Evolutionary conservation across 2,329 filamentous ascomycete species (phyloP).

Genomic region (Botryotinia calthae): DNA sequence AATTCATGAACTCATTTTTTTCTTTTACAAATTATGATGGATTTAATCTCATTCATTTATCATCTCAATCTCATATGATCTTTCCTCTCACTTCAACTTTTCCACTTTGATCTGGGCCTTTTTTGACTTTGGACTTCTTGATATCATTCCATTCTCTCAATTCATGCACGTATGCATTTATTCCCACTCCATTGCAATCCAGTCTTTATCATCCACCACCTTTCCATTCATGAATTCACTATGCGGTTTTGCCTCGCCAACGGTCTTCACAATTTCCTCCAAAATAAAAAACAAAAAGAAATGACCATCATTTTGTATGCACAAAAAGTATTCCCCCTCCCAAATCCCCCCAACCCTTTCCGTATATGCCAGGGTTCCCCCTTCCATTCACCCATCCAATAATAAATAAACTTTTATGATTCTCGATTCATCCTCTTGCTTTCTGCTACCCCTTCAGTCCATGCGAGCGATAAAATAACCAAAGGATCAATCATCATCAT

Average conservation of each 20-base stretch:
- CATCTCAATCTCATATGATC: slow-evolving; percentile 12
- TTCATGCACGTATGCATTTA: not conserved
- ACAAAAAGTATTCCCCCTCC: slow-evolving; percentile 5
- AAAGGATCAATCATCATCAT: slow-evolving; percentile 3
- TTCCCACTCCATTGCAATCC: not conserved
- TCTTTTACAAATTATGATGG: not conserved
- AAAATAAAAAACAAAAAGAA: slow-evolving; percentile 1
- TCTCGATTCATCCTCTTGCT: slow-evolving; percentile 5
- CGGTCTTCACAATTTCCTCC: not conserved
- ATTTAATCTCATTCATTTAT: slow-evolving; percentile 14
- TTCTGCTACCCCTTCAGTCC: not conserved
- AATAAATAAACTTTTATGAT: slow-evolving; percentile 12
- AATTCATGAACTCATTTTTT: not conserved
- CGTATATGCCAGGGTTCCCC: slow-evolving; percentile 10
- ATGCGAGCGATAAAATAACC: slow-evolving; percentile 1
- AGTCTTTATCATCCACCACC: slow-evolving; percentile 14
- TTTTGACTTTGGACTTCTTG: not conserved
- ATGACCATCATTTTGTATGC: slow-evolving; percentile 13
- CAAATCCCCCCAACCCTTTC: slow-evolving; percentile 1
- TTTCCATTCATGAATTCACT: slow-evolving; percentile 2
- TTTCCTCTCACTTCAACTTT: not conserved
- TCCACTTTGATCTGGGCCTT: not conserved
- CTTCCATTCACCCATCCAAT: slow-evolving; percentile 3
- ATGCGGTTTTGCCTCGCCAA: not conserved
- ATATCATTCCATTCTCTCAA: not conserved